Evolutionary conservation across 306 rosid genomes (phyloP), one percentile per base, ranked within the genome.

Genomic region (Medicago arabica): DNA sequence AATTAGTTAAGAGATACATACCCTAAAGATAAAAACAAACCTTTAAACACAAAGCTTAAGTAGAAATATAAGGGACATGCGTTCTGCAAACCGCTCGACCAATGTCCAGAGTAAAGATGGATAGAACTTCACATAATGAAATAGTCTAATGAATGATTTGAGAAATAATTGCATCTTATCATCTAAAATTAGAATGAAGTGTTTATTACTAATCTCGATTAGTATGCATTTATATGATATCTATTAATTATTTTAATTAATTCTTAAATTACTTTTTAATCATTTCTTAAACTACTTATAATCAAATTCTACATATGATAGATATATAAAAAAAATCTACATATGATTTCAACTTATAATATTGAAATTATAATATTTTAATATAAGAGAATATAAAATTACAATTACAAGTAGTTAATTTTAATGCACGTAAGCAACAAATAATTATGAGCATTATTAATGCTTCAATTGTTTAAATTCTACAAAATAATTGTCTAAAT

Each of bases 141-240:
- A 25, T 11, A 19, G 43, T 14, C 19, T 40, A 51, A 19, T 50
- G 51, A 75, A 75, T 46, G 61, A 69, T 69, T 75, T 31, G 23
- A 61, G 77, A 38, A 41, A 62, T 23, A 43, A 19, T 6, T 69
- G 80, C 81, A 81, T 75, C 81, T 69, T 69, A 9, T 1, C 53
- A 75, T 81, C 84, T 61, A 75, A 60, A 55, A 54, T 41, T 31
- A 54, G 47, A 61, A 60, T n/a, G 6, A 1, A 6, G 18, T 13
- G 19, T 5, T 66, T 36, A 51, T 69, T 58, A 43, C 18, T 36
- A 36, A 60, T 60, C 46, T 49, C 19, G 19, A 23, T 43, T 49
- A 14, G 16, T 47, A 17, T 18, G 60, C 18, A 8, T 3, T 54
- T 54, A 54, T 17, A 9, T 8, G 18, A 17, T 4, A 18, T 0